Evolutionary conservation across 2,329 filamentous ascomycete species (phyloP).

Genomic region (Curvularia spicifera): DNA sequence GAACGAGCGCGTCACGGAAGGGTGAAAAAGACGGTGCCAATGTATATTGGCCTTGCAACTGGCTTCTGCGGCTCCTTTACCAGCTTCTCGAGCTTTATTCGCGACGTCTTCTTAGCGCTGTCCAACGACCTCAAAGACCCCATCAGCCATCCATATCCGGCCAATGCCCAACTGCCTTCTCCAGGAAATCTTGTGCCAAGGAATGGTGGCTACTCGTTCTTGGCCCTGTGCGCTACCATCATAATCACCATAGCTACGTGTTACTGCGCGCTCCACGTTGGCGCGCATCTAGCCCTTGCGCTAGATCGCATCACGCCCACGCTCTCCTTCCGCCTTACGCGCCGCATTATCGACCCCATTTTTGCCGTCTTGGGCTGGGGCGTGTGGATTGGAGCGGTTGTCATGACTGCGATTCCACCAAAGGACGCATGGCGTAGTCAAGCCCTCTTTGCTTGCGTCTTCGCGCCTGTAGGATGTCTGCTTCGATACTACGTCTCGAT

Average conservation of each 20-base stretch:
- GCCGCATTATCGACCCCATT: constrained; percentile 68
- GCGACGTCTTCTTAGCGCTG: constrained; percentile 79
- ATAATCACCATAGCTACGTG: constrained; percentile 74
- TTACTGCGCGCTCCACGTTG: constrained; percentile 71
- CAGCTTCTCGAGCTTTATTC: constrained; percentile 84
- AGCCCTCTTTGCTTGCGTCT: constrained; percentile 77
- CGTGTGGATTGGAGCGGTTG: constrained; percentile 77
- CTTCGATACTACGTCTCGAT: constrained; percentile 75
- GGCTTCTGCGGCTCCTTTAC: constrained; percentile 92
- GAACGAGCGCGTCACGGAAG: constrained; percentile 50
- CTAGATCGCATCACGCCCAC: constrained; percentile 66
- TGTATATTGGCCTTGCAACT: constrained; percentile 85
- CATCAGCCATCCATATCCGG: constrained; percentile 45
- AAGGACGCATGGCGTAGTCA: constrained; percentile 74
- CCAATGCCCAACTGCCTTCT: constrained; percentile 40
- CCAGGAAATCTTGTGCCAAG: constrained; percentile 53
- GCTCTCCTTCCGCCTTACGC: constrained; percentile 63
- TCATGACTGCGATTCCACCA: constrained; percentile 75
- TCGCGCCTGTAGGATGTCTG: constrained; percentile 81
- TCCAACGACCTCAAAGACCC: constrained; percentile 73
- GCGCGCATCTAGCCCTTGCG: constrained; percentile 75
- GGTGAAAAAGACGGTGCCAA: constrained; percentile 82
- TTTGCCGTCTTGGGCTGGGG: constrained; percentile 71
- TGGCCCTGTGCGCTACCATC: constrained; percentile 79
- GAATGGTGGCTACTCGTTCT: constrained; percentile 79